A percentile compares a stretch with the other conserved stretches of the same genome.
These are phyloP conservation scores for Pulveroboletus sp. DNA, from an alignment of 768 basidiomycete genomes.

Conservation along the genomic window DNA sequence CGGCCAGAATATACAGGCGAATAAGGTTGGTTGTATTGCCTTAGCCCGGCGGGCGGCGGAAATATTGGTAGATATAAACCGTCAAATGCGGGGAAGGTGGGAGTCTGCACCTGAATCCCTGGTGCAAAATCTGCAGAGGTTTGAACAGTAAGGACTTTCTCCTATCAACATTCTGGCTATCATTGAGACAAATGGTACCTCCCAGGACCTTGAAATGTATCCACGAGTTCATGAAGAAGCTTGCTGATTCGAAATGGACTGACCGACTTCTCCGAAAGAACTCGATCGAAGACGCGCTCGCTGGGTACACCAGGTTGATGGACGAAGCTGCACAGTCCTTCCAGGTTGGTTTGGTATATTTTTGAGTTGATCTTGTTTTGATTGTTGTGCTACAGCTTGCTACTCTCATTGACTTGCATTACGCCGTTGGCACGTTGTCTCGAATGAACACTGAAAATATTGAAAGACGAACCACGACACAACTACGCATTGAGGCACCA, in stretches of 20 bases:
- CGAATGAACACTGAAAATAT: neutral
- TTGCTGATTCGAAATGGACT: slow-evolving; percentile 40
- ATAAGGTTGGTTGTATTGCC: slow-evolving; percentile 38
- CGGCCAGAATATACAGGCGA: slow-evolving; percentile 31
- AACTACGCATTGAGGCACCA: slow-evolving; percentile 1
- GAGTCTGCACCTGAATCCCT: slow-evolving; percentile 40
- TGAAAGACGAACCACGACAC: neutral
- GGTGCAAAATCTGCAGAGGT: slow-evolving; percentile 38
- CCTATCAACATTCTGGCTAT: neutral
- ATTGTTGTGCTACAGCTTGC: slow-evolving; percentile 34
- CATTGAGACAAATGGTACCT: neutral
- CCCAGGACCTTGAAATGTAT: slow-evolving; percentile 40
- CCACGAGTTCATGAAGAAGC: slow-evolving; percentile 36
- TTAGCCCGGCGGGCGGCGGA: slow-evolving; percentile 40
- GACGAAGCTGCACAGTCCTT: slow-evolving; percentile 47
- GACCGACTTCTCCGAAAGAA: slow-evolving; percentile 38
- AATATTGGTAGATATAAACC: slow-evolving; percentile 40
- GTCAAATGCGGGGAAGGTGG: slow-evolving; percentile 44
- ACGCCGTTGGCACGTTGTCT: slow-evolving; percentile 30
- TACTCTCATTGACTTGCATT: slow-evolving; percentile 46
- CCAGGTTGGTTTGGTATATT: slow-evolving; percentile 31
- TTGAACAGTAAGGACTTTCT: slow-evolving; percentile 34
- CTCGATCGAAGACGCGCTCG: slow-evolving; percentile 39
- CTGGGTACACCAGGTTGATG: slow-evolving; percentile 31
- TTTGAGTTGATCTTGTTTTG: neutral